Conservation (phyloP, 2,329 filamentous ascomycete species). For the Colletotrichum godetiae region DNA sequence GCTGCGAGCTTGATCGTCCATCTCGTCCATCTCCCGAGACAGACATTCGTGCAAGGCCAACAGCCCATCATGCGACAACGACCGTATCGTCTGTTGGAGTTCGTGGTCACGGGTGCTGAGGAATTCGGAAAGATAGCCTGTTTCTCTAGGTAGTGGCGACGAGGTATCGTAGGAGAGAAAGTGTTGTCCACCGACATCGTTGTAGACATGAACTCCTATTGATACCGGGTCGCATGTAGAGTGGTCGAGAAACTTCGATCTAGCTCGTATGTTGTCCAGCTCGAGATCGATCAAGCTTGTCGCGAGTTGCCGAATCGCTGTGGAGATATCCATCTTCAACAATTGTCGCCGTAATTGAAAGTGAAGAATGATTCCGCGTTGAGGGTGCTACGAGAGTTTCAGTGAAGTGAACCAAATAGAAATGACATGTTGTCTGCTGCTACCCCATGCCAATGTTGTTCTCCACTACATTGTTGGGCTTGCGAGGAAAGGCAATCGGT, state of each 20-base stretch:
- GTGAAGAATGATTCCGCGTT: neutral
- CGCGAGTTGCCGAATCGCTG: neutral
- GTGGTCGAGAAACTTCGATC: neutral
- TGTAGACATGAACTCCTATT: neutral
- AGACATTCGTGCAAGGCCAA: neutral
- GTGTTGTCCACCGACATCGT: neutral
- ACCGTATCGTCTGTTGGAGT: neutral
- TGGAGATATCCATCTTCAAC: neutral
- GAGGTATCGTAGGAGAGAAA: conserved; percentile 7
- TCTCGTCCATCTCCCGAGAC: neutral
- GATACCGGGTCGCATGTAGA: neutral
- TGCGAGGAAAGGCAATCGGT: neutral
- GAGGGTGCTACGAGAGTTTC: neutral
- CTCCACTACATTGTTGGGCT: neutral
- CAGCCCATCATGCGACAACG: neutral
- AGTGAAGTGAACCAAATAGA: neutral
- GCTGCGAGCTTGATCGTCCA: neutral
- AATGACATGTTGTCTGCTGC: neutral
- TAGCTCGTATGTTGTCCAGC: conserved; percentile 30
- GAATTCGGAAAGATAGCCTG: neutral
- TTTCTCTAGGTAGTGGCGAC: neutral
- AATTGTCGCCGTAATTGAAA: neutral
- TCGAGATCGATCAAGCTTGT: conserved; percentile 27
- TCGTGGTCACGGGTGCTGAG: neutral
- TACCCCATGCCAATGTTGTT: neutral